Base-by-base conservation (phyloP, 208 protist genomes). In the Trypanosoma mega region DNA sequence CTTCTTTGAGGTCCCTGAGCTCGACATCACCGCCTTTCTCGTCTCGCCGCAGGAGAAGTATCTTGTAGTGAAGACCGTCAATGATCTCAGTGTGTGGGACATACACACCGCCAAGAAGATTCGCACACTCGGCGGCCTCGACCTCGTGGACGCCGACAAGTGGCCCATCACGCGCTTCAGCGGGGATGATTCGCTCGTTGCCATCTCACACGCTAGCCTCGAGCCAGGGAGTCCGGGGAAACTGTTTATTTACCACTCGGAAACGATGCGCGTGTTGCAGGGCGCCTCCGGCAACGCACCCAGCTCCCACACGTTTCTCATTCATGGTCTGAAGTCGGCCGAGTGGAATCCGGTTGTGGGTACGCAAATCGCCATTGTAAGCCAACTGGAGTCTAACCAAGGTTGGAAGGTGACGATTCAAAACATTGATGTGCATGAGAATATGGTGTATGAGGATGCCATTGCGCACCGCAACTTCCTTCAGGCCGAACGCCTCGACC, bases 121-220 rank as follows among this genome's bases (percentile, higher is more conserved):
- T 58, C 85, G 82, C 45, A 88, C 80, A 2, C 77, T 96, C 23
- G 78, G 78, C 24, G 86, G 84, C 61, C 82, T 93, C 9, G 85
- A 93, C 62, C 80, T 93, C 47, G 68, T 83, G 63, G 79, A 72
- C 45, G 71, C 82, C 16, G 86, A 93, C 14, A 74, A 85, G 43
- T 93, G 86, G 86, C 90, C 90, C 39, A 82, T 96, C 31, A 78
- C 80, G 43, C 83, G 85, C 54, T 96, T 92, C 72, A 93, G 78
- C 70, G 86, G 86, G 0, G 85, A 92, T 33, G 90, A 96, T 69
- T 81, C 84, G 4, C 77, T 96, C 31, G 76, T 90, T 21, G 90
- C 85, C 24, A 79, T 92, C 44, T 87, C 78, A 64, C 86, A 90
- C 60, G 78, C 78, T 9, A 81, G 75, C 44, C 71, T 78, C 63